Evolutionary conservation across 1,139 yeast genomes (phyloP).

Genomic region (Taphrina populina): DNA sequence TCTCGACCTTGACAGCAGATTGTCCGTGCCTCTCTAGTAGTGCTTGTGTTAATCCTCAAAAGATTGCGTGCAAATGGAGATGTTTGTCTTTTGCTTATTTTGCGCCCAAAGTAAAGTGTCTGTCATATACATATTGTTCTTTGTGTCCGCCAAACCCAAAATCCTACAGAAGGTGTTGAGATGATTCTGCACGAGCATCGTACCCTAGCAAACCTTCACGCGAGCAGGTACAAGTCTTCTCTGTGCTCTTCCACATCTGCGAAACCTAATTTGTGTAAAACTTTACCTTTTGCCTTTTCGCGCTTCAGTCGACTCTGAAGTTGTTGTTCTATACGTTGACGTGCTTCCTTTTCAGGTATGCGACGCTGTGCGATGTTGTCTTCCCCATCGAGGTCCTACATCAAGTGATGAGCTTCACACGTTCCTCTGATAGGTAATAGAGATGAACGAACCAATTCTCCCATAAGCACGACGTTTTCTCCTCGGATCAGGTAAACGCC

Average conservation of each 20-base stretch:
- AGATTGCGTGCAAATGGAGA: too few species aligned
- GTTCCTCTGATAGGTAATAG: background rate
- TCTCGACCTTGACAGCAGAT: too few species aligned
- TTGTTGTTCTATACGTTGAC: conserved; percentile 47
- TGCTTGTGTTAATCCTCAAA: too few species aligned
- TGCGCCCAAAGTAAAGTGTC: too few species aligned
- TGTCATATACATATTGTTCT: too few species aligned
- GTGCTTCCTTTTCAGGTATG: conserved; percentile 63
- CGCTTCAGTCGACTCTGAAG: conserved; percentile 47
- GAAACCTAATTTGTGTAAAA: conserved; percentile 45
- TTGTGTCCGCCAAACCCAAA: too few species aligned
- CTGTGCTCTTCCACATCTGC: conserved; percentile 24
- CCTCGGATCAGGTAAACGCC: conserved; percentile 93
- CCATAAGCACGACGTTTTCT: conserved; percentile 93
- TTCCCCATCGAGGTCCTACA: conserved; percentile 73
- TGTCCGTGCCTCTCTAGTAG: too few species aligned
- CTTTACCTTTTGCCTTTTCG: conserved; percentile 54
- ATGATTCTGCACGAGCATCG: too few species aligned
- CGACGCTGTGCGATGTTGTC: conserved; percentile 63
- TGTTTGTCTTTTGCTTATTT: too few species aligned
- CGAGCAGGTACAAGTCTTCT: conserved; percentile 33
- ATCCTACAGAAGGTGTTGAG: too few species aligned
- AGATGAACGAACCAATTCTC: conserved; percentile 58
- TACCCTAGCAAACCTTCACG: too few species aligned
- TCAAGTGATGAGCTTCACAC: background rate